Evolutionary conservation across 805 yeast genomes (phyloP).

Genomic region (Zygoascus tannicola): DNA sequence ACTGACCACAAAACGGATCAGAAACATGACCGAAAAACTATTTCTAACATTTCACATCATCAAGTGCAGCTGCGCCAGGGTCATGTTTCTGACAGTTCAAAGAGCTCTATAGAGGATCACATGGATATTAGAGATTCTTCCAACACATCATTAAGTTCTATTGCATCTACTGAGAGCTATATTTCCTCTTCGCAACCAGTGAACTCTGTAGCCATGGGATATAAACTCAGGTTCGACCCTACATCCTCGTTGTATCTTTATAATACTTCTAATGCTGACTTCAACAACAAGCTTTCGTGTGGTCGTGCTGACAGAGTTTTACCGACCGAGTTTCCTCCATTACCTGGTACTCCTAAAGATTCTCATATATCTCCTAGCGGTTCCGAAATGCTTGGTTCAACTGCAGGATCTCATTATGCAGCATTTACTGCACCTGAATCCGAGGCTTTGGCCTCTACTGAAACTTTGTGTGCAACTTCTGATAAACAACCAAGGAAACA

Average conservation of each 20-base stretch:
- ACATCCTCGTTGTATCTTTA: background rate
- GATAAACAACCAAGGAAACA: background rate
- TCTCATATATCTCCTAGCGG: background rate
- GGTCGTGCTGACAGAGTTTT: background rate
- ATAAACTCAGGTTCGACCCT: background rate
- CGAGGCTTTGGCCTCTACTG: background rate
- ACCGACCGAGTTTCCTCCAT: slow-evolving; percentile 2
- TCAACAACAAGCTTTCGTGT: slow-evolving; percentile 1
- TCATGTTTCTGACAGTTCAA: slow-evolving; percentile 1
- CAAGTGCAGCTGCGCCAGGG: background rate
- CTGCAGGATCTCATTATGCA: background rate
- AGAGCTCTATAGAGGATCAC: slow-evolving; percentile 2
- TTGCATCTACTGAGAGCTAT: background rate
- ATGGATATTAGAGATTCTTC: slow-evolving; percentile 1
- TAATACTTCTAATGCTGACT: background rate
- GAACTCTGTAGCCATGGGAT: background rate
- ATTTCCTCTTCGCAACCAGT: background rate
- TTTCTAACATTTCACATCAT: background rate
- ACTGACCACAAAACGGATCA: background rate
- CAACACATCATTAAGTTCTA: background rate
- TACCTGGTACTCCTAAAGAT: slow-evolving; percentile 1
- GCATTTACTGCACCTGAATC: background rate
- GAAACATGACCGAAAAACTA: background rate
- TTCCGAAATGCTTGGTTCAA: background rate
- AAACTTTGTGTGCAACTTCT: background rate